Evolutionary conservation across 1,284 basidiomycete genomes (phyloP).

Genomic region (Termitomyces sp.): DNA sequence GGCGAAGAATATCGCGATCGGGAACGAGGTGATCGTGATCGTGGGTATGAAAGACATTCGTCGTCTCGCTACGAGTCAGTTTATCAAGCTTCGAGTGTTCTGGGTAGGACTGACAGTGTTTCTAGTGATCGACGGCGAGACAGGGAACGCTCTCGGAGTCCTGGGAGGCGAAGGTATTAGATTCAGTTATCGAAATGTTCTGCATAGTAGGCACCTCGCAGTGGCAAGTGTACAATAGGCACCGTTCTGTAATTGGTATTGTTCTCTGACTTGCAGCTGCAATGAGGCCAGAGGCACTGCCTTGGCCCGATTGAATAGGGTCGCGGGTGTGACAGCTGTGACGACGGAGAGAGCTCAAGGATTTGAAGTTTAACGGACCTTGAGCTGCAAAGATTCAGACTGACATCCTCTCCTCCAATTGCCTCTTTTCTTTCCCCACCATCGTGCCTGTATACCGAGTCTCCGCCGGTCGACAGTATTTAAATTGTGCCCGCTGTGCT

Average conservation of each 20-base stretch:
- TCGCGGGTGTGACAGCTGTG: slow-evolving; percentile 25
- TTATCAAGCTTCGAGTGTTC: slow-evolving; percentile 18
- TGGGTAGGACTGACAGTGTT: slow-evolving; percentile 21
- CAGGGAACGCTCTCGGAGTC: slow-evolving; percentile 76
- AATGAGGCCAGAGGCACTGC: slow-evolving; percentile 15
- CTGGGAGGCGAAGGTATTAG: slow-evolving; percentile 66
- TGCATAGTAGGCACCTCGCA: neutral
- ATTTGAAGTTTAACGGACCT: slow-evolving; percentile 21
- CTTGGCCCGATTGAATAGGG: slow-evolving; percentile 13
- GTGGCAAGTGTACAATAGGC: slow-evolving; percentile 2
- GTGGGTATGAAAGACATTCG: slow-evolving; percentile 66
- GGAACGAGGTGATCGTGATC: slow-evolving; percentile 58
- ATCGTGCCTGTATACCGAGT: neutral
- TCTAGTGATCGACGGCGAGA: slow-evolving; percentile 60
- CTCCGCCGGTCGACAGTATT: neutral
- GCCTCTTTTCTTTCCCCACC: neutral
- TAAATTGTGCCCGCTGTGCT: neutral
- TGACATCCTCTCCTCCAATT: neutral
- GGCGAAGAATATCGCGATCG: slow-evolving; percentile 50
- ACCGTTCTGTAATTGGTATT: slow-evolving; percentile 9
- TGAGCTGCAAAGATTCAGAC: slow-evolving; percentile 9
- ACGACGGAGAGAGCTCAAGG: slow-evolving; percentile 20
- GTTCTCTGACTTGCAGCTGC: slow-evolving; percentile 3
- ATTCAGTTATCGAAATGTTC: neutral
- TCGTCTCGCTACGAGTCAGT: slow-evolving; percentile 75